Base-by-base conservation (phyloP, 129 eudicot genomes). In the Centrapalus pauciflorus region DNA sequence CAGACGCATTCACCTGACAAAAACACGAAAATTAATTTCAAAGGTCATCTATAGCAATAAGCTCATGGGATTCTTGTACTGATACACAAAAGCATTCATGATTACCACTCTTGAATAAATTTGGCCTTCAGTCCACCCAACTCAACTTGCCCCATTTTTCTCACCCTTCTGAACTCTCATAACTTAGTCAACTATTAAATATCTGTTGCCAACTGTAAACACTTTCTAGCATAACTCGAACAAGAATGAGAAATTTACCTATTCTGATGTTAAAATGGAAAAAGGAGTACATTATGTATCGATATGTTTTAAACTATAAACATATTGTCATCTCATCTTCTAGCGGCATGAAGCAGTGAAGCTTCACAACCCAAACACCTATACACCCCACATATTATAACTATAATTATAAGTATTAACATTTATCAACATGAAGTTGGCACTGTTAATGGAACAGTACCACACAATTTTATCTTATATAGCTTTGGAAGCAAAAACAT, bases 1-100 rank as follows among this genome's bases (percentile, higher is more conserved):
- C 99, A 52, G 99, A 86, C 48, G 87, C 99, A 77, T 93, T 93
- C 28, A 93, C 99, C 99, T 93, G 77, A 23, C 65, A 73, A 59
- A 29, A 46, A 35, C 63, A 41, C 32, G 3, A 26, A 61, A 29
- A 27, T 41, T 4, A 79, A 23, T 54, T 73, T 19, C 32, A 26
- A 51, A 21, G 23, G 61, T 10, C 49, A 45, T 16, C 50, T 51
- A 24, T 12, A 21, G 56, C 33, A 46, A 13, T 57, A 46, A 27
- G 21, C 28, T 56, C 48, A 64, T 32, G 19, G 24, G 3, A 46
- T 52, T 60, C 51, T 57, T 16, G 61, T n/a, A 64, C 13, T 8
- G 26, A 50, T 34, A 63, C 34, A 38, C 14, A 63, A 40, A 37
- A 62, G 54, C 55, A 61, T 26, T 70, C 73, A 54, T 38, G 19